Conservation (phyloP, 1,284 basidiomycete genomes). For the Hortiboletus rubellus region DNA sequence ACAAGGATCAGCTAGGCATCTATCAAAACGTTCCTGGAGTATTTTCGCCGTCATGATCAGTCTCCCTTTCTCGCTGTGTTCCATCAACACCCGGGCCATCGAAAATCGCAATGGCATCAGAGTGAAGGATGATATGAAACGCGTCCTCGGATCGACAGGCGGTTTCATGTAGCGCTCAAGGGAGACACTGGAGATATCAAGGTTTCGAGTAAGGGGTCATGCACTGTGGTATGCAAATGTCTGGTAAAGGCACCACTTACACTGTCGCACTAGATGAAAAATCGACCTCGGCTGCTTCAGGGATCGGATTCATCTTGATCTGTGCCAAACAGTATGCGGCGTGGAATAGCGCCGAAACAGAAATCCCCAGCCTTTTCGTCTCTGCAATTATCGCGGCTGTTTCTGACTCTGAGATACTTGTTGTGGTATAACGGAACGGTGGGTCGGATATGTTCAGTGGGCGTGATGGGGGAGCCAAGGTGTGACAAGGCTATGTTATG, state of each 20-base stretch:
- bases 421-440: slow-evolving; percentile 3
- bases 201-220: not conserved
- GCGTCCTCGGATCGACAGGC: slow-evolving; percentile 19
- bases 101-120: slow-evolving; percentile 20
- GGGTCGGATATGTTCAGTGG: slow-evolving; percentile 16
- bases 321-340: slow-evolving; percentile 24
- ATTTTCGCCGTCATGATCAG: slow-evolving; percentile 12
- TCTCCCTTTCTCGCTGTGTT: slow-evolving; percentile 14
- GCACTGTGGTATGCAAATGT: too few relatives aligned
- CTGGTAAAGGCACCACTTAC: slow-evolving; percentile 4
- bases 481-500: slow-evolving; percentile 12
- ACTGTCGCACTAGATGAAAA: slow-evolving; percentile 17
- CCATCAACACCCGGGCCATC: slow-evolving; percentile 12
- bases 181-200: slow-evolving; percentile 7
- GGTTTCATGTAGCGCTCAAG: slow-evolving; percentile 25
- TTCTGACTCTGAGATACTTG: slow-evolving; percentile 8
- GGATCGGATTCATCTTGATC: slow-evolving; percentile 24
- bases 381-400: slow-evolving; percentile 12
- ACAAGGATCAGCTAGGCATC: slow-evolving; percentile 15
- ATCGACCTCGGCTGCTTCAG: slow-evolving; percentile 17
- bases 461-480: slow-evolving; percentile 12
- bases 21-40: slow-evolving; percentile 20
- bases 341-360: slow-evolving; percentile 19
- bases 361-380: slow-evolving; percentile 18
- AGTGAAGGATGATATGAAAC: slow-evolving; percentile 17